Evolutionary conservation across 2,329 filamentous ascomycete genomes (phyloP), one percentile per base, ranked within the genome.

Genomic region (Beauveria sp.): DNA sequence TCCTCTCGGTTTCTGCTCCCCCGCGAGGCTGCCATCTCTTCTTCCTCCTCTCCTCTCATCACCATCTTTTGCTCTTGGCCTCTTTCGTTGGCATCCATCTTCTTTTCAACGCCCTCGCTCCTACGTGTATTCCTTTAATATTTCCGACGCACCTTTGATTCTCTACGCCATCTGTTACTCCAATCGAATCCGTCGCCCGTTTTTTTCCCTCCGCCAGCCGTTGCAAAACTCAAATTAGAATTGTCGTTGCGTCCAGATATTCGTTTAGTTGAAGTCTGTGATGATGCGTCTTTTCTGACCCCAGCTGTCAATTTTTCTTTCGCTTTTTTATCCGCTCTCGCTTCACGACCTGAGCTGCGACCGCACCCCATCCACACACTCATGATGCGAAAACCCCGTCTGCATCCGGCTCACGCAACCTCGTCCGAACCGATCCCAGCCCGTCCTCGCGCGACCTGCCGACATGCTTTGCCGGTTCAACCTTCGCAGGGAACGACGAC

Each of bases 381-480:
- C 47, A 60, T 40, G 49, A 60, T 60, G 57, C 57, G 26, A 60
- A 53, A 34, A 60, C 57, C 38, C 7, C 57, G n/a, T 26, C 9
- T 26, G 7, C 26, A 3, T 34, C 18, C 40, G 20, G 40, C 40
- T 46, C 16, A 30, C 10, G n/a, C 38, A 18, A 45, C 40, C 47
- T 10, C 49, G 24, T 12, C 22, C 26, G 47, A 45, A n/a, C 24
- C 45, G 18, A 3, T 3, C 7, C 28, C 40, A n/a, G 7, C n/a
- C 10, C 38, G 3, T 9, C 5, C 22, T 8, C n/a, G 18, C 20
- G 22, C 57, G n/a, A 9, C n/a, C 24, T 46, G 14, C 49, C 57
- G 34, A 45, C 40, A 53, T 60, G 49, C 24, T 46, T 38, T n/a
- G n/a, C 46, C 12, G 28, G 5, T 14, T 5, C 38, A 24, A 53